Evolutionary conservation across 2,329 filamentous ascomycete genomes (phyloP), one percentile per base, ranked within the genome.

Genomic region (Diaporthe aspalathi): DNA sequence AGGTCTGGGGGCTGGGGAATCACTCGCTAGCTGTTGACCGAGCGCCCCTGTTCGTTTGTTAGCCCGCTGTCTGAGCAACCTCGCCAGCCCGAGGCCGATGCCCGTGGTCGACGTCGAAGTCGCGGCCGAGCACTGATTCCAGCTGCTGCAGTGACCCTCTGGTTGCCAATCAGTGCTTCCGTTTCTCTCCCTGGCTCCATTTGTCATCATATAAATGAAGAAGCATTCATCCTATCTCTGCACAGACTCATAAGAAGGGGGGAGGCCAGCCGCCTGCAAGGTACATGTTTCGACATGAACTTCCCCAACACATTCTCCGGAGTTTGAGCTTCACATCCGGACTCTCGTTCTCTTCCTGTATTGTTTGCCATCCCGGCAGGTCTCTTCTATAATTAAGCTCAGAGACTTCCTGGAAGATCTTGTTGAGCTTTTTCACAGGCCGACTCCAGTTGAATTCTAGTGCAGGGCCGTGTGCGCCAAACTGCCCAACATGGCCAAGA

Each of bases 401-500:
- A 17, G 20, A 1, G 3, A 4, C 12, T 22, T 35, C 7, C 14
- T 20, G 27, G 20, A 38, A 50, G 24, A 65, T 20, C n/a, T 17
- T 27, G 11, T 29, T 45, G 24, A 11, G 14, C 43, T 69, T n/a
- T 24, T 47, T 5, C 56, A 9, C 49, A 62, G 35, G 16, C 38
- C 27, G 8, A 54, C 2, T 29, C 5, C 49, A 67, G 63, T 24
- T 17, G 17, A 1, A 38, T 43, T 67, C 63, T 20, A 45, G 63
- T 45, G 63, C 45, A 32, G 35, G n/a, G 43, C 60, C 49, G 57
- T 24, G 27, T 27, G 9, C 11, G 35, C 35, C 35, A 35, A 38
- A 8, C 53, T 56, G 53, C 32, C 32, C 57, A 50, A 49, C 40
- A 88, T 87, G 85, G 77, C 82, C 38, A 85, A 87, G 75, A 89